A percentile compares a stretch with the other conserved stretches of the same genome.
Conservation (phyloP, 352 stramenopile genomes). For the Globisporangium spinosum region DNA sequence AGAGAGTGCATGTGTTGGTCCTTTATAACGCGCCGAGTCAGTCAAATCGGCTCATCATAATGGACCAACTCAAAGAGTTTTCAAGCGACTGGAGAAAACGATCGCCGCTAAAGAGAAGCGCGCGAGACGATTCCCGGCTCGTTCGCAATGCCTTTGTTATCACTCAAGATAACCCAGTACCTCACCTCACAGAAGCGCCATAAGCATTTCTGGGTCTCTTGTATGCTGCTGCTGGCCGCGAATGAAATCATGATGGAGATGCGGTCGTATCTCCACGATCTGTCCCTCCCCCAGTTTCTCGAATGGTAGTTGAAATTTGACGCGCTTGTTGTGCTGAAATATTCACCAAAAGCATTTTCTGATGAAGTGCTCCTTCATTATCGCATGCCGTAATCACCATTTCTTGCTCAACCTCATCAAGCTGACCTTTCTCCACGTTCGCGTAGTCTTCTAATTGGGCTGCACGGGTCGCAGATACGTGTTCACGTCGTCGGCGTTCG, state of each 20-base stretch:
- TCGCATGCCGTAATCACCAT: background rate
- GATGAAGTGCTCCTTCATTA: background rate
- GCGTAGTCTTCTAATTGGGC: background rate
- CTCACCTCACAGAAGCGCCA: background rate
- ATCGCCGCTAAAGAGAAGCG: background rate
- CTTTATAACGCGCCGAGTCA: background rate
- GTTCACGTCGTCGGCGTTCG: constrained; percentile 1
- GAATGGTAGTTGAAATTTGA: no score
- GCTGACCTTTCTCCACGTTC: background rate
- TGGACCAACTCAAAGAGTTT: background rate
- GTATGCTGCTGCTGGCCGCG: no score
- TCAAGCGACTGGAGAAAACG: background rate
- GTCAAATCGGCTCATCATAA: background rate
- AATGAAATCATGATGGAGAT: no score
- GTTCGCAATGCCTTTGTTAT: background rate
- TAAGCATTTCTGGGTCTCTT: no score
- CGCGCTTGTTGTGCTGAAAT: no score
- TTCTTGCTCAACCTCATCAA: background rate
- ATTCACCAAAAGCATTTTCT: no score
- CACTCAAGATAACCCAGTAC: background rate
- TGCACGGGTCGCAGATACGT: constrained; percentile 8
- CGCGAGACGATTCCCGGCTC: background rate
- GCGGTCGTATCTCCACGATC: no score
- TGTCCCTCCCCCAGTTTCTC: no score
- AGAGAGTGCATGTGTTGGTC: background rate